These are phyloP conservation scores for Naegleria lovaniensis DNA, from an alignment of 208 protist genomes.

Conservation along the genomic window DNA sequence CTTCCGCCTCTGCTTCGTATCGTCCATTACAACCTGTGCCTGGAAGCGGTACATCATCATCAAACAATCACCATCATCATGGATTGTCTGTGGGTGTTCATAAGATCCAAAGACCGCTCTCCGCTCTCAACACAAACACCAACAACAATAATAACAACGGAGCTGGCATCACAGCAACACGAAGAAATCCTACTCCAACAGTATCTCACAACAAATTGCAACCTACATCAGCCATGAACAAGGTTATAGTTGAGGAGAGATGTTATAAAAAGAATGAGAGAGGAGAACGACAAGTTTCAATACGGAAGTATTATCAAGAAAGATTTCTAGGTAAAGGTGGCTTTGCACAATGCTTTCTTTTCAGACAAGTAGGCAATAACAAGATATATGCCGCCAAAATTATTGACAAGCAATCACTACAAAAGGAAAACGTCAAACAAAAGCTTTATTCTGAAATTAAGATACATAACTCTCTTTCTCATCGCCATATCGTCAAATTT, in stretches of 20 bases:
- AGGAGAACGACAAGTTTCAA: constrained; percentile 51
- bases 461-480: constrained; percentile 88
- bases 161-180: neutral
- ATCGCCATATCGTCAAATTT: constrained; percentile 93
- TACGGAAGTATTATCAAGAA: constrained; percentile 55
- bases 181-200: neutral
- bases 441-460: constrained; percentile 92
- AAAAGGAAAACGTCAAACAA: constrained; percentile 81
- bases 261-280: constrained; percentile 29
- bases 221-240: neutral
- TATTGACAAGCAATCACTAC: constrained; percentile 76
- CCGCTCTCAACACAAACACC: neutral
- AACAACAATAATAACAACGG: no score
- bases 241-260: neutral
- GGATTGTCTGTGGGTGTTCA: neutral
- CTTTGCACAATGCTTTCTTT: constrained; percentile 92
- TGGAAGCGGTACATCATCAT: neutral
- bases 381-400: constrained; percentile 85
- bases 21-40: no score
- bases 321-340: constrained; percentile 64
- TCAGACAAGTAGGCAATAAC: constrained; percentile 61
- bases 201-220: neutral
- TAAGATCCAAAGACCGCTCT: neutral
- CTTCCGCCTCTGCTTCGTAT: neutral
- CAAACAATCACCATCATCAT: neutral